phyloP scores from a whole-genome alignment of 2,329 filamentous ascomycete species.

The Aulographum hederae region DNA sequence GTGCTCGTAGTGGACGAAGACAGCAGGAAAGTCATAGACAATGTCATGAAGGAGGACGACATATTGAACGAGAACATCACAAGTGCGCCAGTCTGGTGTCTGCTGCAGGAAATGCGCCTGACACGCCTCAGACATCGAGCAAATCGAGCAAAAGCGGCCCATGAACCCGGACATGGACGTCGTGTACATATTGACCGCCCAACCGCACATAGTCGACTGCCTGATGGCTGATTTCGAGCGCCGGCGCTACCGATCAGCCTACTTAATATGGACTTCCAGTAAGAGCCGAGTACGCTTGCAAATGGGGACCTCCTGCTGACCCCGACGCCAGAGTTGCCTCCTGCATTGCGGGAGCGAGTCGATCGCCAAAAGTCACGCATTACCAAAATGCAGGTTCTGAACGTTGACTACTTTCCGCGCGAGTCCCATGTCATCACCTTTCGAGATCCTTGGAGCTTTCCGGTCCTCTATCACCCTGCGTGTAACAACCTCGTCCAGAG shows the following conservation, averaged over 20 bases:
- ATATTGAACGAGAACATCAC: conserved; percentile 94
- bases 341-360: conserved; percentile 51
- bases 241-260: conserved; percentile 60
- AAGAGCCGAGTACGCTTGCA: conserved; percentile 4
- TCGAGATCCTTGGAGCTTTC: conserved; percentile 89
- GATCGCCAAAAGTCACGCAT: conserved; percentile 61
- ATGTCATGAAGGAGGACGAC: conserved; percentile 85
- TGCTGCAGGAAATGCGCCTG: conserved; percentile 8
- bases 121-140: conserved; percentile 63
- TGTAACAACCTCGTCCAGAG: conserved; percentile 70
- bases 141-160: conserved; percentile 71
- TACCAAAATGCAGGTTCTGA: conserved; percentile 62
- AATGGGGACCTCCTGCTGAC: not conserved
- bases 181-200: conserved; percentile 76
- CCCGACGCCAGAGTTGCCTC: conserved; percentile 40
- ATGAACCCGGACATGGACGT: conserved; percentile 83
- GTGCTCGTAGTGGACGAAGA: conserved; percentile 75
- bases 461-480: conserved; percentile 72
- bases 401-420: conserved; percentile 75
- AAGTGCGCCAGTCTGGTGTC: conserved; percentile 37
- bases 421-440: conserved; percentile 88
- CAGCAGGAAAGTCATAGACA: conserved; percentile 74
- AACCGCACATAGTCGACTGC: conserved; percentile 80
- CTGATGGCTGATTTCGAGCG: conserved; percentile 83
- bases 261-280: conserved; percentile 70